Evolutionary conservation across 2,329 filamentous ascomycete species (phyloP).

Genomic region (Penicillium sp.): DNA sequence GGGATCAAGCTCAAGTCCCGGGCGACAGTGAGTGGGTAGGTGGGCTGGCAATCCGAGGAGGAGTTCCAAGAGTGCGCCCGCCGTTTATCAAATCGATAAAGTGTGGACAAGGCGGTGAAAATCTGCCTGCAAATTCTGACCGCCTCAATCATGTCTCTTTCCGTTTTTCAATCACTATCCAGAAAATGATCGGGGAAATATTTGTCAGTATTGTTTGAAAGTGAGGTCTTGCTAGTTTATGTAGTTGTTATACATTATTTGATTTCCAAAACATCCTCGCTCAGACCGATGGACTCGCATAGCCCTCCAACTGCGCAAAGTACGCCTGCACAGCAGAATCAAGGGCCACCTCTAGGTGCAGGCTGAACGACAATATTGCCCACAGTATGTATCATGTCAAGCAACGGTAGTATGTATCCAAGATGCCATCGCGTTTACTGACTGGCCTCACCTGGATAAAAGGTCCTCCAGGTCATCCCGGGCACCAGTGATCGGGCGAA

Average conservation of each 20-base stretch:
- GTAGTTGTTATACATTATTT: background rate
- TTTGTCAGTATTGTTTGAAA: background rate
- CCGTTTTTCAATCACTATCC: no score
- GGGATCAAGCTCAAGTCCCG: background rate
- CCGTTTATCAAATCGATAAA: slow-evolving; percentile 10
- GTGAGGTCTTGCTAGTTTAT: background rate
- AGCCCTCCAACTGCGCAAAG: background rate
- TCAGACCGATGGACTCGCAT: background rate
- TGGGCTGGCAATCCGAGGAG: slow-evolving; percentile 9
- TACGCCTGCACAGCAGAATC: background rate
- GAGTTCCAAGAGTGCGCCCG: no score
- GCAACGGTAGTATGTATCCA: background rate
- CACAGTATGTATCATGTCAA: background rate
- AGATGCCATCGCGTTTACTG: background rate
- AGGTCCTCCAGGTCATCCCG: background rate
- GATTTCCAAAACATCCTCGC: background rate
- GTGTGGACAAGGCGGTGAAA: slow-evolving; percentile 14
- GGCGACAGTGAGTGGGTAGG: slow-evolving; percentile 5
- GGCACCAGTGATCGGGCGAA: background rate
- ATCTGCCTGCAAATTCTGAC: no score
- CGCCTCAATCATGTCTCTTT: no score
- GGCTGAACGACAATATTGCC: background rate
- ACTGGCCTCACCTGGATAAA: background rate
- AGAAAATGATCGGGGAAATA: no score
- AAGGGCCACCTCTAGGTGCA: background rate